phyloP scores from a whole-genome alignment of 352 stramenopile species.

The Phytopythium kandeliae region DNA sequence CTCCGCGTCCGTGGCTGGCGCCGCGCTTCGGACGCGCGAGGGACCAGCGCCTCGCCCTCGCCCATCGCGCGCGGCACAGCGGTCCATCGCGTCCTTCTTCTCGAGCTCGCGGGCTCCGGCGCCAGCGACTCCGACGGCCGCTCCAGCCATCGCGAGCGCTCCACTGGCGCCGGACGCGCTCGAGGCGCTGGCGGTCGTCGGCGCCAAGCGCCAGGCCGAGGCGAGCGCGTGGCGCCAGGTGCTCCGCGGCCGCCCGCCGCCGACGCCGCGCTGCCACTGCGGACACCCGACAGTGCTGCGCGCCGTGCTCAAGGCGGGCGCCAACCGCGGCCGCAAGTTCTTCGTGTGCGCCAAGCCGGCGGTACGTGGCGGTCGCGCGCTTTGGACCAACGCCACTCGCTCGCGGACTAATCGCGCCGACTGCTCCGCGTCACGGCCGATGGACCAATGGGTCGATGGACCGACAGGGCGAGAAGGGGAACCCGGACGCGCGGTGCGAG shows the following conservation, averaged over 20 bases:
- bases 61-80: constrained; percentile 3
- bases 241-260: constrained; percentile 48
- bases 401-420: too few species aligned
- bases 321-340: constrained; percentile 83
- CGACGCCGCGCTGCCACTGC: constrained; percentile 63
- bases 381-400: too few species aligned
- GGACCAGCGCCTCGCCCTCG: too few species aligned
- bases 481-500: constrained; percentile 74
- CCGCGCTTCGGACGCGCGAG: too few species aligned
- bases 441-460: too few species aligned
- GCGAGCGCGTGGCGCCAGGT: constrained; percentile 58
- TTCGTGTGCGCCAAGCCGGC: constrained; percentile 81
- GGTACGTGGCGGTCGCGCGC: constrained; percentile 21
- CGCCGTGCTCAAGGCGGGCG: constrained; percentile 70
- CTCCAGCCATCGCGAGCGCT: background rate
- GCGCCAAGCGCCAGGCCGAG: constrained; percentile 26
- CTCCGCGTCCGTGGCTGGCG: too few species aligned
- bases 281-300: constrained; percentile 63
- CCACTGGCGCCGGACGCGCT: too few species aligned
- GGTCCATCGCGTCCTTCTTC: constrained; percentile 57
- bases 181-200: constrained; percentile 10
- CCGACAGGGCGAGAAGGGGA: constrained; percentile 63
- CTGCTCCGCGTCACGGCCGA: too few species aligned
- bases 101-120: constrained; percentile 10
- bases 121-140: background rate